A percentile compares a stretch with the other conserved stretches of the same genome.
Evolutionary conservation across 352 stramenopile species (phyloP).

Genomic region (Pythium phragmitis): DNA sequence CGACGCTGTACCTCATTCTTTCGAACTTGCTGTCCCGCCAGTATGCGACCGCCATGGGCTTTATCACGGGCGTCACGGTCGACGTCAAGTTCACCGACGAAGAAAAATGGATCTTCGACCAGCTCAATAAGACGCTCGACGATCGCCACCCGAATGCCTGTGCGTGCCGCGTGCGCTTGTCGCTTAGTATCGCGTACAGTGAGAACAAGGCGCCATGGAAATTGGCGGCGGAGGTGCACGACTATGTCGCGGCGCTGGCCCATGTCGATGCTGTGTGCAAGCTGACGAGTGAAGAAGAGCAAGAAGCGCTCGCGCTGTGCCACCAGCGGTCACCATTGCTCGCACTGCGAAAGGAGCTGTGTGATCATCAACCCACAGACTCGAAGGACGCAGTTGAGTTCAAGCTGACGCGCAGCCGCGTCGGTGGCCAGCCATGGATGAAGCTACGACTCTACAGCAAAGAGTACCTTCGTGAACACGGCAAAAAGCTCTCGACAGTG

Average conservation of each 20-base stretch:
- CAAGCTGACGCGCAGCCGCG: slow-evolving; percentile 64
- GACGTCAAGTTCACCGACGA: slow-evolving; percentile 95
- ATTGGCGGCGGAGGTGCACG: slow-evolving; percentile 66
- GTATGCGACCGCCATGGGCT: slow-evolving; percentile 95
- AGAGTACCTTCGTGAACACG: slow-evolving; percentile 67
- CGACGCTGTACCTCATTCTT: slow-evolving; percentile 97
- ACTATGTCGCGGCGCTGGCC: slow-evolving; percentile 89
- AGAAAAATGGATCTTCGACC: slow-evolving; percentile 97
- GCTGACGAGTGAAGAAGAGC: slow-evolving; percentile 94
- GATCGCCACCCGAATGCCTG: slow-evolving; percentile 95
- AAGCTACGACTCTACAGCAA: slow-evolving; percentile 79
- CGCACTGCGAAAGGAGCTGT: slow-evolving; percentile 65
- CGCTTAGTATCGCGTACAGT: slow-evolving; percentile 86
- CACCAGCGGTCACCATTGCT: slow-evolving; percentile 71
- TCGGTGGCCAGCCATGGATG: slow-evolving; percentile 84
- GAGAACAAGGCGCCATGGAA: slow-evolving; percentile 91
- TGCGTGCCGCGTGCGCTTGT: slow-evolving; percentile 92
- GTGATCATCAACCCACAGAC: slow-evolving; percentile 34
- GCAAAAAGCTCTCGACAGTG: slow-evolving; percentile 80
- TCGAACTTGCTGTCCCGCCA: slow-evolving; percentile 95
- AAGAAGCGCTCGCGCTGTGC: slow-evolving; percentile 83
- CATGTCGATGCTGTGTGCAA: slow-evolving; percentile 93
- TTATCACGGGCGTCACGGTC: slow-evolving; percentile 95
- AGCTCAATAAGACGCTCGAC: slow-evolving; percentile 93
- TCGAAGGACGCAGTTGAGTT: slow-evolving; percentile 40